phyloP scores from a whole-genome alignment of 177 flowering plant genomes.

The Telopea speciosissima region DNA sequence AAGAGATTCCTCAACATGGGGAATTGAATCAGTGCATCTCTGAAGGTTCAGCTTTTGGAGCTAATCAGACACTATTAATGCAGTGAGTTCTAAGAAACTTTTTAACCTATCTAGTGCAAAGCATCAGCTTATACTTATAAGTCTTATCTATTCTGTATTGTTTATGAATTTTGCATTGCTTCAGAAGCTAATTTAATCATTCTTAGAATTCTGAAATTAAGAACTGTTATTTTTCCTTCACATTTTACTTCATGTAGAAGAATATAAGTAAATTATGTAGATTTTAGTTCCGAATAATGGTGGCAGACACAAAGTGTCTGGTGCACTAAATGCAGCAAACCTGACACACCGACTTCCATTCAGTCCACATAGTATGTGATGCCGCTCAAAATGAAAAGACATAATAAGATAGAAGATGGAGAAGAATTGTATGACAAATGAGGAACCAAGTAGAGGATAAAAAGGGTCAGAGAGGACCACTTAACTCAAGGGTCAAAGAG shows the following conservation, averaged over 20 bases:
- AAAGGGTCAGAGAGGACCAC: too few species aligned
- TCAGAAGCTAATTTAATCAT: background rate
- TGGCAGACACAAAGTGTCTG: background rate
- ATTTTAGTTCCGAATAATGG: background rate
- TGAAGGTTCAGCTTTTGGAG: conserved; percentile 22
- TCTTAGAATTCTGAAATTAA: background rate
- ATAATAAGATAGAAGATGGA: too few species aligned
- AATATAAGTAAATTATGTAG: background rate
- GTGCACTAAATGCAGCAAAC: background rate
- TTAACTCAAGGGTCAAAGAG: too few species aligned
- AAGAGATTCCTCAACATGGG: conserved; percentile 45
- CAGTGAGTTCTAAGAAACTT: conserved; percentile 39
- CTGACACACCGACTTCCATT: background rate
- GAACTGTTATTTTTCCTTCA: background rate
- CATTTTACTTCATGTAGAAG: background rate
- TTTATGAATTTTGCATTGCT: background rate
- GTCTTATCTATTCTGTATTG: background rate
- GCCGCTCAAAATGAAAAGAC: too few species aligned
- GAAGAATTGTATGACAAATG: too few species aligned
- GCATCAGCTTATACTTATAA: background rate
- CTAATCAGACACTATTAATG: conserved; percentile 37
- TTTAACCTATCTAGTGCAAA: background rate
- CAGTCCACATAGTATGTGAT: background rate
- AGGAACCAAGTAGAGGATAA: too few species aligned
- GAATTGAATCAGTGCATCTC: conserved; percentile 22